These are phyloP conservation scores for Cinchona pubescens DNA, from an alignment of 257 asterid genomes.

Conservation along the genomic window DNA sequence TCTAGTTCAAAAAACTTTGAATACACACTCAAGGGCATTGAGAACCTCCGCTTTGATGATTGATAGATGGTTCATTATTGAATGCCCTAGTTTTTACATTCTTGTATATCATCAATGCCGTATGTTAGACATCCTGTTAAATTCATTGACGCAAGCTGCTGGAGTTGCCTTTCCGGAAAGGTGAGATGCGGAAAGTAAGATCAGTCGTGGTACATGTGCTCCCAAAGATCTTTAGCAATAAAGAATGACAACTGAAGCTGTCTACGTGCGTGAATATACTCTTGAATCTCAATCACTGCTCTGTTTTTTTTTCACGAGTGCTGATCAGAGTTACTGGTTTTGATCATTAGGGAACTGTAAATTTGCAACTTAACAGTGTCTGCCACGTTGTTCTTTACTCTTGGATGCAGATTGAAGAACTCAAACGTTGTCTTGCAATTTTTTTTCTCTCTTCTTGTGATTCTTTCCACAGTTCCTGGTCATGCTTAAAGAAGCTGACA, in stretches of 20 bases:
- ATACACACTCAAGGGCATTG: slow-evolving; percentile 65
- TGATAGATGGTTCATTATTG: slow-evolving; percentile 38
- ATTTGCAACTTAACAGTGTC: slow-evolving; percentile 8
- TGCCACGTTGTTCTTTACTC: neutral
- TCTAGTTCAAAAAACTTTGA: slow-evolving; percentile 56
- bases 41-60: slow-evolving; percentile 61
- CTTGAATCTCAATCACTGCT: slow-evolving; percentile 14
- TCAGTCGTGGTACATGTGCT: neutral
- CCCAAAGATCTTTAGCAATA: neutral
- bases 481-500: neutral
- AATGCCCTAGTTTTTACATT: slow-evolving; percentile 2
- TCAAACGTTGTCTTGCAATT: neutral
- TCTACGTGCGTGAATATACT: slow-evolving; percentile 1
- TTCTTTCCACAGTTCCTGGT: neutral
- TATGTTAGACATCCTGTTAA: slow-evolving; percentile 10
- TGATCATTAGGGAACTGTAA: slow-evolving; percentile 22
- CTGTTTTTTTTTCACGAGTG: neutral
- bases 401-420: neutral
- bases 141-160: slow-evolving; percentile 5
- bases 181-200: slow-evolving; percentile 1
- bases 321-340: slow-evolving; percentile 6
- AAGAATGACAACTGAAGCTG: slow-evolving; percentile 9
- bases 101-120: slow-evolving; percentile 14
- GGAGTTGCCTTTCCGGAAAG: slow-evolving; percentile 13
- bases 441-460: neutral